Evolutionary conservation across 495 filamentous ascomycete species (phyloP).

Genomic region (Penicillium mononematosum): DNA sequence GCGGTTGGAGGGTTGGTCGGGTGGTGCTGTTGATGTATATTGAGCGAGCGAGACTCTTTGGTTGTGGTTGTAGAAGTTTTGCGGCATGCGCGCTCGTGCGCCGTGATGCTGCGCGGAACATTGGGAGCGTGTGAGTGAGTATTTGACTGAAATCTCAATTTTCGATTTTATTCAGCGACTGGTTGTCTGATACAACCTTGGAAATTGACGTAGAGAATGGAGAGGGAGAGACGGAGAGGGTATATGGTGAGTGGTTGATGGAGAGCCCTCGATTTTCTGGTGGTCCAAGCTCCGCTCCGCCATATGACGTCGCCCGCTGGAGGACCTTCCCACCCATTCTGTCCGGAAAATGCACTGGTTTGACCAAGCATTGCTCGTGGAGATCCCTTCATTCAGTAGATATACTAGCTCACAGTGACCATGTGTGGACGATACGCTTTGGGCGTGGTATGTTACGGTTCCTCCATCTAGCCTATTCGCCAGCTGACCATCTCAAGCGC

Average conservation of each 20-base stretch:
- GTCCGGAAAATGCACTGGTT: not conserved
- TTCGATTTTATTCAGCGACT: not conserved
- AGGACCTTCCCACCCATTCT: not conserved
- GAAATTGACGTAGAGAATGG: constrained; percentile 3
- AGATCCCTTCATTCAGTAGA: no score
- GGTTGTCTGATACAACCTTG: constrained; percentile 1
- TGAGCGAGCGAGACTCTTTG: constrained; percentile 21
- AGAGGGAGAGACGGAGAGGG: not conserved
- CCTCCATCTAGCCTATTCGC: constrained; percentile 1
- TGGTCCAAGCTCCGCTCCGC: constrained; percentile 32
- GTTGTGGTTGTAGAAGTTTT: constrained; percentile 21
- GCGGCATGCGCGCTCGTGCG: constrained; percentile 31
- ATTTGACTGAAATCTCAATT: not conserved
- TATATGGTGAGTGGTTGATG: constrained; percentile 4
- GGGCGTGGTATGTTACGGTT: constrained; percentile 59
- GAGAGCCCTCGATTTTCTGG: constrained; percentile 24
- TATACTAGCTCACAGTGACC: constrained; percentile 9
- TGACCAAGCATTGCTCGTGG: not conserved
- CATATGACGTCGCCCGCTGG: constrained; percentile 30
- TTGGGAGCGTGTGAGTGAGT: constrained; percentile 13
- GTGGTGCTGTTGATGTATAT: constrained; percentile 24
- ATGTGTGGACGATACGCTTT: constrained; percentile 92
- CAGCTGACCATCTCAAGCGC: constrained; percentile 36
- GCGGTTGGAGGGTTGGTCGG: constrained; percentile 20
- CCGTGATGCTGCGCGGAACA: constrained; percentile 39